Conservation (phyloP, 768 basidiomycete species). For the Boletus fagicola region DNA sequence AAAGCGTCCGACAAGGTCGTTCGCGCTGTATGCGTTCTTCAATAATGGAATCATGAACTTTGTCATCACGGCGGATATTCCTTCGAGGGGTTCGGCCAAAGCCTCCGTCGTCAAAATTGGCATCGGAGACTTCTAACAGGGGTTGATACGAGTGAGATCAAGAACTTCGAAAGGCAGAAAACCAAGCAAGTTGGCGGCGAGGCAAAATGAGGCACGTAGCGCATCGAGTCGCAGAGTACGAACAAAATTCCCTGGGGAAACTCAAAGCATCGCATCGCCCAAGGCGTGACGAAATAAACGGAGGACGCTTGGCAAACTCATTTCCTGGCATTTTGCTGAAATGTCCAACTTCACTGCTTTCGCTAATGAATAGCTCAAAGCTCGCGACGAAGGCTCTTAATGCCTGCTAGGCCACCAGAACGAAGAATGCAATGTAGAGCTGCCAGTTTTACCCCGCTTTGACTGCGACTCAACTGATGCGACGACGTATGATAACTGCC, state of each 20-base stretch:
- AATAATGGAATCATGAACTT: constrained; percentile 87
- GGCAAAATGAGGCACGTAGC: constrained; percentile 47
- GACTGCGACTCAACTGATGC: constrained; percentile 43
- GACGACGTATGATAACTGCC: constrained; percentile 35
- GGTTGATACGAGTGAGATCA: constrained; percentile 40
- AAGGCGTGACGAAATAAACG: constrained; percentile 17
- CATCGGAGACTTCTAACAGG: constrained; percentile 63
- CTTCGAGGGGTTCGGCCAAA: constrained; percentile 45
- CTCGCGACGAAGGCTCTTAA: constrained; percentile 40
- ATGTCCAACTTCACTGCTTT: constrained; percentile 42
- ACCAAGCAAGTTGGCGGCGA: constrained; percentile 40
- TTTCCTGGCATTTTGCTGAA: constrained; percentile 28
- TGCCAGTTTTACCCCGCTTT: constrained; percentile 52
- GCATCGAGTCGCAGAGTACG: constrained; percentile 34
- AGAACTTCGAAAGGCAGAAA: constrained; percentile 47
- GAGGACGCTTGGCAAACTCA: constrained; percentile 27
- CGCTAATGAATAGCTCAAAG: constrained; percentile 49
- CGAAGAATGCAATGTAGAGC: constrained; percentile 24
- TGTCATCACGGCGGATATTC: constrained; percentile 72
- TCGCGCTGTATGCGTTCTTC: constrained; percentile 93
- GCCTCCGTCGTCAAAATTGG: constrained; percentile 55
- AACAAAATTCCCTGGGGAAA: constrained; percentile 23
- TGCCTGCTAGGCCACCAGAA: constrained; percentile 26
- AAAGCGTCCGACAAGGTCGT: constrained; percentile 91
- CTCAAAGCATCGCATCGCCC: constrained; percentile 28